Evolutionary conservation across 208 protist species (phyloP).

Genomic region (Trypanosoma melophagium): DNA sequence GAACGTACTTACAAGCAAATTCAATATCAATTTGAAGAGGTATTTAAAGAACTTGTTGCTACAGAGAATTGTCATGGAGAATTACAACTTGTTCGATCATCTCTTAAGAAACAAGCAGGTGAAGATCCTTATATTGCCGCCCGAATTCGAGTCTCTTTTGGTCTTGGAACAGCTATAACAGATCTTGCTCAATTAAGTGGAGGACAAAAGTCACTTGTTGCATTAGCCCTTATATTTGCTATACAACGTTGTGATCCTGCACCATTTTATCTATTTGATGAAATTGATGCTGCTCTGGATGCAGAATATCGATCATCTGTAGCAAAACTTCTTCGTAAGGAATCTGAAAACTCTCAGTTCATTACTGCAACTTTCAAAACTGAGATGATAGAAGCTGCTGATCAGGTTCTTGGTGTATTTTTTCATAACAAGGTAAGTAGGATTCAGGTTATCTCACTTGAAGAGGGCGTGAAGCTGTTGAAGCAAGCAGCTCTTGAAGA

Average conservation of each 20-base stretch:
- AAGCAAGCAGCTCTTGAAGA: slow-evolving; percentile 67
- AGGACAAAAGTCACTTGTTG: slow-evolving; percentile 98
- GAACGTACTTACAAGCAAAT: slow-evolving; percentile 97
- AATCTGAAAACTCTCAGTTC: slow-evolving; percentile 95
- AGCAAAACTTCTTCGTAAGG: slow-evolving; percentile 92
- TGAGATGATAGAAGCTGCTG: slow-evolving; percentile 93
- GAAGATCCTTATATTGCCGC: slow-evolving; percentile 90
- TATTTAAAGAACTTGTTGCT: slow-evolving; percentile 96
- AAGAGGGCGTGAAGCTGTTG: slow-evolving; percentile 50
- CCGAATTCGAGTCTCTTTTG: slow-evolving; percentile 92
- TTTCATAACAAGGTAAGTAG: slow-evolving; percentile 95
- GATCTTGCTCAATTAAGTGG: slow-evolving; percentile 95
- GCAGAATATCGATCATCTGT: slow-evolving; percentile 92
- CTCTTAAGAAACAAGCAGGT: slow-evolving; percentile 31
- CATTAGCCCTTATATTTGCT: slow-evolving; percentile 99
- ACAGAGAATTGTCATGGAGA: slow-evolving; percentile 83
- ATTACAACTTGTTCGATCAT: slow-evolving; percentile 64
- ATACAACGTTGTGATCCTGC: slow-evolving; percentile 98
- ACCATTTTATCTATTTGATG: slow-evolving; percentile 99
- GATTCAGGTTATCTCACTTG: slow-evolving; percentile 84
- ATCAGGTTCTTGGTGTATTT: slow-evolving; percentile 94
- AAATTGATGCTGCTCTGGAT: slow-evolving; percentile 99
- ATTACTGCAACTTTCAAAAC: slow-evolving; percentile 98
- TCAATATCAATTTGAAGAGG: slow-evolving; percentile 95
- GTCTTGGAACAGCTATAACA: slow-evolving; percentile 63